Percentiles rank a stretch among this genome's conserved stretches.
phyloP scores from a whole-genome alignment of 2,329 filamentous ascomycete species.

The Epichloe sylvatica region DNA sequence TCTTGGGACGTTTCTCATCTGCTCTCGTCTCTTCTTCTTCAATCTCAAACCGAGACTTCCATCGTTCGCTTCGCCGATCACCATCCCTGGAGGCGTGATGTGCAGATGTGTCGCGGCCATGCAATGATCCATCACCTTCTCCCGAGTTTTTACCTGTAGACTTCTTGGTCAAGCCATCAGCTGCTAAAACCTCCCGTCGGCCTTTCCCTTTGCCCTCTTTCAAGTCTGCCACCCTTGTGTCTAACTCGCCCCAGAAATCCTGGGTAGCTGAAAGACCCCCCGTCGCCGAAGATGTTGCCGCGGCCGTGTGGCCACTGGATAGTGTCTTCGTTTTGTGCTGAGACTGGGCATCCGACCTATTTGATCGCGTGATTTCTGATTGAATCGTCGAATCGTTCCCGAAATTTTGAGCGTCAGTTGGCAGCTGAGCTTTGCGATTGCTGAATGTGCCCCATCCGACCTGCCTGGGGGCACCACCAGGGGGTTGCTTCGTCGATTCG shows the following conservation, averaged over 20 bases:
- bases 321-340: neutral
- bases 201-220: conserved; percentile 5
- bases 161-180: neutral
- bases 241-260: conserved; percentile 15
- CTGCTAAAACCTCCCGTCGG: neutral
- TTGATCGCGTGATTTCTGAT: conserved; percentile 9
- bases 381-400: conserved; percentile 9
- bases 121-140: neutral
- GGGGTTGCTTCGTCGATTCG: conserved; percentile 2
- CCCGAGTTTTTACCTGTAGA: neutral
- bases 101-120: neutral
- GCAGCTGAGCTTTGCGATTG: conserved; percentile 8
- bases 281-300: neutral
- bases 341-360: neutral
- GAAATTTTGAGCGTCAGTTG: conserved; percentile 1
- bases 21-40: conserved; percentile 12
- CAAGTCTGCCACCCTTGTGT: conserved; percentile 9
- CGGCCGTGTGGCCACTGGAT: neutral
- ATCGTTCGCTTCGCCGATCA: conserved; percentile 10
- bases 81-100: conserved; percentile 2
- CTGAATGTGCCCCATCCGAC: conserved; percentile 12
- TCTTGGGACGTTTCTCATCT: conserved; percentile 12
- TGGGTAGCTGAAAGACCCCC: neutral
- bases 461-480: conserved; percentile 5
- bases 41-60: conserved; percentile 19